Conservation (phyloP, 2,329 filamentous ascomycete genomes). For the Colletotrichum destructivum region DNA sequence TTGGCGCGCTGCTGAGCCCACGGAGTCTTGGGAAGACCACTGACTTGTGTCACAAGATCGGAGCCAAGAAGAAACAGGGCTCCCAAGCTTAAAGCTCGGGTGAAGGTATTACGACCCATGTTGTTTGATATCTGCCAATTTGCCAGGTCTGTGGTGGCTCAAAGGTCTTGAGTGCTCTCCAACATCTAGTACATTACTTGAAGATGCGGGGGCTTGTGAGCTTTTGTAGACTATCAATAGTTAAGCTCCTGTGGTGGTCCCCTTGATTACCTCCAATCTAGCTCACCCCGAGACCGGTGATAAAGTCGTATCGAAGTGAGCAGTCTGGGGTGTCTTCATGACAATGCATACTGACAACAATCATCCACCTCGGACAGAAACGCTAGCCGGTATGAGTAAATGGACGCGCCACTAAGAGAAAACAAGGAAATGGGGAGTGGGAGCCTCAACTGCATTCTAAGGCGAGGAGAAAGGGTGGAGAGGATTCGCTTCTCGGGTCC, state of each 20-base stretch:
- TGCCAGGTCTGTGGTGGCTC: no score
- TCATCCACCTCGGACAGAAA: not conserved
- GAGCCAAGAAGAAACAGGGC: conserved; percentile 24
- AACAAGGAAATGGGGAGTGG: not conserved
- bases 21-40: conserved; percentile 26
- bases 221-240: not conserved
- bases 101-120: conserved; percentile 21
- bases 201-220: fast-evolving
- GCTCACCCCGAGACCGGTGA: conserved; percentile 20
- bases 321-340: not conserved
- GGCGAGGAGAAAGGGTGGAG: not conserved
- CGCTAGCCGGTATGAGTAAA: conserved; percentile 4
- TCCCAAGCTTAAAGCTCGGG: conserved; percentile 22
- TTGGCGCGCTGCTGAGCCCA: conserved; percentile 38
- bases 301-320: not conserved
- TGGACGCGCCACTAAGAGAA: conserved; percentile 1
- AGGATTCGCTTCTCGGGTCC: not conserved
- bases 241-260: not conserved
- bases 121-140: not conserved
- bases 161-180: not conserved
- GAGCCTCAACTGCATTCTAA: not conserved
- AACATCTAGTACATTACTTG: no score
- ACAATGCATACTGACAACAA: not conserved
- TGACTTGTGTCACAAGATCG: conserved; percentile 10
- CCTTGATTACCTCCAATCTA: not conserved